Evolutionary conservation across 768 basidiomycete genomes (phyloP).

Genomic region (Cyathus striatus): DNA sequence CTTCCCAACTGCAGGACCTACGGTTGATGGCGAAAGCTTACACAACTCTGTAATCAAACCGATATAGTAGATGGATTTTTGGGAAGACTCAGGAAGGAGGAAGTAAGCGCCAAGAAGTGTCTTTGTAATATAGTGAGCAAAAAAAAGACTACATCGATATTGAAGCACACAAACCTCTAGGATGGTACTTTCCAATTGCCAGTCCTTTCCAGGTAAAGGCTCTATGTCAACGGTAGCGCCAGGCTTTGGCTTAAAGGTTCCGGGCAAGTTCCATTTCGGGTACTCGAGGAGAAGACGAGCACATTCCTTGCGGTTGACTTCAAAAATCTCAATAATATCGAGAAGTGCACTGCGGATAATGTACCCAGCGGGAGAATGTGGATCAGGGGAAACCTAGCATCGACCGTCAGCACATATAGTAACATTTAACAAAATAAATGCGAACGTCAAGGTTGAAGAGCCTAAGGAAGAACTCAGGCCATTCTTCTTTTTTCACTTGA

Average conservation of each 20-base stretch:
- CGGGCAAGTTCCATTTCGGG: slow-evolving; percentile 75
- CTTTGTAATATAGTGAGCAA: slow-evolving; percentile 34
- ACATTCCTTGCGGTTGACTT: slow-evolving; percentile 94
- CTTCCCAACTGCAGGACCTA: slow-evolving; percentile 95
- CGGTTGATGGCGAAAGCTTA: slow-evolving; percentile 87
- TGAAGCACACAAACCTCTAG: slow-evolving; percentile 57
- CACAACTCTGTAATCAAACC: slow-evolving; percentile 89
- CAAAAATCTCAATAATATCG: slow-evolving; percentile 85
- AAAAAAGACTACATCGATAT: neutral
- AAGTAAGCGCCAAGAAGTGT: slow-evolving; percentile 71
- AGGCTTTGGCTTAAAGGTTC: slow-evolving; percentile 81
- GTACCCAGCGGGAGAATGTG: slow-evolving; percentile 72
- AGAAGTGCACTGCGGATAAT: slow-evolving; percentile 67
- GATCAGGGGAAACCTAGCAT: slow-evolving; percentile 74
- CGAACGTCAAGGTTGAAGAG: slow-evolving; percentile 60
- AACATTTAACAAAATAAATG: slow-evolving; percentile 2
- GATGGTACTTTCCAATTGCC: slow-evolving; percentile 86
- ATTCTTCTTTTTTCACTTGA: slow-evolving; percentile 75
- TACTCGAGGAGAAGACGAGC: slow-evolving; percentile 83
- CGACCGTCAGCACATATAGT: too few relatives aligned
- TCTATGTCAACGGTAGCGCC: slow-evolving; percentile 48
- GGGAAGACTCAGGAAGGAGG: slow-evolving; percentile 69
- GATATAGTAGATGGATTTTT: slow-evolving; percentile 82
- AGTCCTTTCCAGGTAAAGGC: slow-evolving; percentile 60
- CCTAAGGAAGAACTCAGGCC: slow-evolving; percentile 67